Conservation (phyloP, 805 yeast genomes). For the Torulaspora indica region DNA sequence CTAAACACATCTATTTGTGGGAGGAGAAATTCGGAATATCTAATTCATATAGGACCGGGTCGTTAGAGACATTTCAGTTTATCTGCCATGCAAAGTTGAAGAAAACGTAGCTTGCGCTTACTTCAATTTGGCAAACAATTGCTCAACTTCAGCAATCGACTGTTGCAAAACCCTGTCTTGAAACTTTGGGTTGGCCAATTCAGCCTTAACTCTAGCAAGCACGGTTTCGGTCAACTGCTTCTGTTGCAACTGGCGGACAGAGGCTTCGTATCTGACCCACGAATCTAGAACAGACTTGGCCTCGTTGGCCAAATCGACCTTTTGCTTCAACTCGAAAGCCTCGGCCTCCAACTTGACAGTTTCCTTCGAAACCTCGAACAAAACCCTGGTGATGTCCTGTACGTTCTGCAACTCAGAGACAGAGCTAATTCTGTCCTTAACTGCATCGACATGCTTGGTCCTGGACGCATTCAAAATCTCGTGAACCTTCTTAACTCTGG, state of each 20-base stretch:
- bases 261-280: slow-evolving; percentile 97
- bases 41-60: slow-evolving; percentile 19
- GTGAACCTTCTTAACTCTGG: slow-evolving; percentile 74
- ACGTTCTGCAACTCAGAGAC: slow-evolving; percentile 89
- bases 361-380: slow-evolving; percentile 92
- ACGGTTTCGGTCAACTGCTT: slow-evolving; percentile 82
- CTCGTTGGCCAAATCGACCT: slow-evolving; percentile 78
- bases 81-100: slow-evolving; percentile 4
- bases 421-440: slow-evolving; percentile 82
- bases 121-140: slow-evolving; percentile 52
- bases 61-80: slow-evolving; percentile 5
- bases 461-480: slow-evolving; percentile 83
- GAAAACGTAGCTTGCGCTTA: slow-evolving; percentile 11
- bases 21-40: slow-evolving; percentile 20
- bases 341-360: slow-evolving; percentile 94
- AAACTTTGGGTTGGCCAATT: slow-evolving; percentile 81
- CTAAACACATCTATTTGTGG: slow-evolving; percentile 6
- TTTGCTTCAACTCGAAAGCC: slow-evolving; percentile 88
- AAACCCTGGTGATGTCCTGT: slow-evolving; percentile 82
- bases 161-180: slow-evolving; percentile 89
- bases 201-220: slow-evolving; percentile 81
- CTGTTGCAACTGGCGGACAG: slow-evolving; percentile 94
- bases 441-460: slow-evolving; percentile 85
- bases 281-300: slow-evolving; percentile 95
- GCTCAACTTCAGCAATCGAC: slow-evolving; percentile 89